Base-by-base conservation (phyloP, 2,329 filamentous ascomycete genomes). In the Talaromyces sp. region DNA sequence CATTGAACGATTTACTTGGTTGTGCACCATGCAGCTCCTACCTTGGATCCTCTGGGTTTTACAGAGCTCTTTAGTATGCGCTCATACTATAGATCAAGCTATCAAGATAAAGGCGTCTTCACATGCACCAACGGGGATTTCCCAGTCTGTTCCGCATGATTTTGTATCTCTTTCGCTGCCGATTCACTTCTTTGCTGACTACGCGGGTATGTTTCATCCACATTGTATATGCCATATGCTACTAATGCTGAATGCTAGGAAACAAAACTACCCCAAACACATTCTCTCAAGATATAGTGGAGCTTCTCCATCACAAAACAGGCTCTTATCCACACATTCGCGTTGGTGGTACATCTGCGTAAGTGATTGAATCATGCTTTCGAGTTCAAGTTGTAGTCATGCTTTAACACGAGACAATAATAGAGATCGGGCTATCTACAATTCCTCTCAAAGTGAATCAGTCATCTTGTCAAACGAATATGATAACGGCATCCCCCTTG, bases 371-470 rank as follows among this genome's bases (percentile, higher is more conserved):
- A 27, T 27, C 24, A 27, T 5, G 24, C 24, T 9, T 9, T 13
- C 37, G 3, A 10, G 17, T 20, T 24, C 20, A 14, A 41, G 19
- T 10, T 2, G n/a, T 35, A 2, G 2, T 43, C 30, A 8, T n/a
- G n/a, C 10, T 13, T 27, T 3, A n/a, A 11, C 9, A 44, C 14
- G 5, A 19, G 6, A 46, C 22, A 44, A 43, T 19, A 29, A 32
- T n/a, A 57, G 55, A 33, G 55, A 57, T 36, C 52, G 52, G 16
- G 43, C 52, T 5, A 52, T 57, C 4, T 57, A 52, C 29, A 57
- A 57, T n/a, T 40, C 48, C 14, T 49, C 51, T 9, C 55, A 57
- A 11, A 16, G 14, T 1, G 13, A 49, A 17, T 52, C 55, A 7
- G 48, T 57, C 5, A 41, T 57, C 5, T 40, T 57, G 17, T 57